A percentile compares a stretch with the other conserved stretches of the same genome.
These are phyloP conservation scores for Phialophora chinensis DNA, from an alignment of 2,329 filamentous ascomycete genomes.

Conservation along the genomic window DNA sequence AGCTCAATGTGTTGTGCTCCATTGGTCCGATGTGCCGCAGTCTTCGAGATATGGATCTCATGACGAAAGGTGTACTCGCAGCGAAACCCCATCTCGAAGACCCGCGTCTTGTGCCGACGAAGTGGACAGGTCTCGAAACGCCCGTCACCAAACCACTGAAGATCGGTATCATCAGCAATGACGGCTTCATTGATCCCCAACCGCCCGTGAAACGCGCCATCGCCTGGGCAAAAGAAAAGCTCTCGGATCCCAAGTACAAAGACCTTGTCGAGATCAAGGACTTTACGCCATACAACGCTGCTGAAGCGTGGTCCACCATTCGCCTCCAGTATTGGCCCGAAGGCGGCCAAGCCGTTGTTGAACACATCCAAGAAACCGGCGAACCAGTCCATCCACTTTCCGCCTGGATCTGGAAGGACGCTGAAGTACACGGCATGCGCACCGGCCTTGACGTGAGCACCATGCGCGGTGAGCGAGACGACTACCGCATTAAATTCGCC, in stretches of 20 bases:
- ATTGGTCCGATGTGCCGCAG: slow-evolving; percentile 41
- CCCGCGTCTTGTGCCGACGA: slow-evolving; percentile 56
- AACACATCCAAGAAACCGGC: slow-evolving; percentile 23
- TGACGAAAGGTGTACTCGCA: slow-evolving; percentile 49
- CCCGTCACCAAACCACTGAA: slow-evolving; percentile 47
- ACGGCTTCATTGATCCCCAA: slow-evolving; percentile 68
- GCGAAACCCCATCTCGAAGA: slow-evolving; percentile 61
- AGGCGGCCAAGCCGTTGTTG: slow-evolving; percentile 7
- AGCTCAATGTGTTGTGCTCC: slow-evolving; percentile 29
- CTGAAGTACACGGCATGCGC: slow-evolving; percentile 22
- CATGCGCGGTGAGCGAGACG: slow-evolving; percentile 41
- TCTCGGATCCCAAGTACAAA: slow-evolving; percentile 40
- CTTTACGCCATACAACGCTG: slow-evolving; percentile 27
- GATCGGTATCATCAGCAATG: slow-evolving; percentile 69
- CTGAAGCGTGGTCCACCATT: slow-evolving; percentile 25
- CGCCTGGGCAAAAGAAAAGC: slow-evolving; percentile 47
- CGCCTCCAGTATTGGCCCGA: slow-evolving; percentile 28
- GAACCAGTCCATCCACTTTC: slow-evolving; percentile 27
- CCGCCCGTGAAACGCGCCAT: slow-evolving; percentile 64
- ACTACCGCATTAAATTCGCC: slow-evolving; percentile 25
- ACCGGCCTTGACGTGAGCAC: slow-evolving; percentile 35
- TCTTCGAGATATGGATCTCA: slow-evolving; percentile 55
- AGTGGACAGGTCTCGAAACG: slow-evolving; percentile 51
- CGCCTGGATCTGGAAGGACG: slow-evolving; percentile 26
- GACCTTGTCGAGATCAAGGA: slow-evolving; percentile 57